These are phyloP conservation scores for Podospora tetraspora DNA, from an alignment of 495 filamentous ascomycete genomes.

Conservation along the genomic window DNA sequence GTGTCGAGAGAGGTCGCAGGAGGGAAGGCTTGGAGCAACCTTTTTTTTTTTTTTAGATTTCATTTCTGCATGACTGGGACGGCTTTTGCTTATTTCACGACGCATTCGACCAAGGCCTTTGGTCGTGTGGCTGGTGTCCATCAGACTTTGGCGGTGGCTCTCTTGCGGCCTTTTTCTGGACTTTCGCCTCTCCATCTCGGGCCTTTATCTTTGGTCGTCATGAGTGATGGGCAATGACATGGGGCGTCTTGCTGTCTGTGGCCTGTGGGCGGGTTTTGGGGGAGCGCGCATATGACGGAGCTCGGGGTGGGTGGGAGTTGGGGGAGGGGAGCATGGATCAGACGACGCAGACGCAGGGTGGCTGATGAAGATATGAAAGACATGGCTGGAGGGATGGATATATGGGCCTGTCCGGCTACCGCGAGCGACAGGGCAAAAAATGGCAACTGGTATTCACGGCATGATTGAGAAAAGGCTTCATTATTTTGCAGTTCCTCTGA, in stretches of 20 bases:
- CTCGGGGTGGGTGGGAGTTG: neutral
- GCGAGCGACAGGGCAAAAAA: constrained; percentile 20
- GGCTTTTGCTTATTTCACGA: constrained; percentile 34
- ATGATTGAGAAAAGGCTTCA: constrained; percentile 22
- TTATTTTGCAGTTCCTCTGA: constrained; percentile 11
- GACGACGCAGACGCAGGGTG: constrained; percentile 9
- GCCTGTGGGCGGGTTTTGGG: constrained; percentile 1
- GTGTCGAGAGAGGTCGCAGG: constrained; percentile 19
- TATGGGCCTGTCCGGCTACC: constrained; percentile 18
- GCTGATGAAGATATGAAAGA: constrained; percentile 17
- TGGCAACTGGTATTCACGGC: constrained; percentile 21
- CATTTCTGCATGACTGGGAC: constrained; percentile 45
- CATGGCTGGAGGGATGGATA: constrained; percentile 22
- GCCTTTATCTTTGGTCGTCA: constrained; percentile 30
- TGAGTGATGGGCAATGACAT: constrained; percentile 34
- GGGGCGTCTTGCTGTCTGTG: constrained; percentile 33
- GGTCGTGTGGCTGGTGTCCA: constrained; percentile 39
- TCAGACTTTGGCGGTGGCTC: constrained; percentile 18
- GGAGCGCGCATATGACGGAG: neutral
- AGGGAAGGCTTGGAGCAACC: constrained; percentile 21
- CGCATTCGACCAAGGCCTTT: constrained; percentile 34
- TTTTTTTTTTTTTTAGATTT: constrained; percentile 39
- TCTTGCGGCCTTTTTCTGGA: constrained; percentile 18
- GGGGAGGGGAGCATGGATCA: constrained; percentile 1
- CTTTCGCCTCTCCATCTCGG: constrained; percentile 27